phyloP scores from a whole-genome alignment of 225 moss, liverwort and hornwort species.

The Pseudisothecium myosuroides region DNA sequence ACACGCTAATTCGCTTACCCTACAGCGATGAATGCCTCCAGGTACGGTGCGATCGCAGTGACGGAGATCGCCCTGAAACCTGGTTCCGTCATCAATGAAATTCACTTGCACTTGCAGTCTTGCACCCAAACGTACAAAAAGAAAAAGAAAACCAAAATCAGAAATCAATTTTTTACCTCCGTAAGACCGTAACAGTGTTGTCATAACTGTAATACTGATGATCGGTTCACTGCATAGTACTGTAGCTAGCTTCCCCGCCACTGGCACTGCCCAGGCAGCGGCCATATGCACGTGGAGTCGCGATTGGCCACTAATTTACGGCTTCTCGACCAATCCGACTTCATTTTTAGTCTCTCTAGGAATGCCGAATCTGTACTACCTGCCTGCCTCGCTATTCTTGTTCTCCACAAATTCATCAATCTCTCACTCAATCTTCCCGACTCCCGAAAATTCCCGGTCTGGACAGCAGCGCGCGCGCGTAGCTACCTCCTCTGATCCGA shows the following conservation, averaged over 20 bases:
- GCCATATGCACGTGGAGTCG: neutral
- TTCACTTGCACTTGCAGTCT: neutral
- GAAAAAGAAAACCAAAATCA: neutral
- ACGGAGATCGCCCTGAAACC: neutral
- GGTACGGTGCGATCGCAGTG: neutral
- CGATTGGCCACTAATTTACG: neutral
- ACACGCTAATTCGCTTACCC: neutral
- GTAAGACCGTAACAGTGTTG: neutral
- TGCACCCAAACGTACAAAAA: neutral
- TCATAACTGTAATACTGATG: neutral
- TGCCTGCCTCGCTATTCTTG: neutral
- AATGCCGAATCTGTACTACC: too few relatives aligned
- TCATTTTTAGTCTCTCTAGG: neutral
- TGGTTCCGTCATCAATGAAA: neutral
- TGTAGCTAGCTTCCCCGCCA: neutral
- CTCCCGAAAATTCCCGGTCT: neutral
- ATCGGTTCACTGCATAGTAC: too few relatives aligned
- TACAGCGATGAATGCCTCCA: neutral
- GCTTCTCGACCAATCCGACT: neutral
- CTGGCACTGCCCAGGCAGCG: neutral
- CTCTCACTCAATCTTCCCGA: neutral
- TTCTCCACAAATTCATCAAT: neutral
- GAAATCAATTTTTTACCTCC: neutral
- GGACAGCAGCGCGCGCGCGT: neutral
- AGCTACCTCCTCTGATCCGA: neutral